These are phyloP conservation scores for Penicillium flavigenum DNA, from an alignment of 495 filamentous ascomycete species.

Conservation along the genomic window DNA sequence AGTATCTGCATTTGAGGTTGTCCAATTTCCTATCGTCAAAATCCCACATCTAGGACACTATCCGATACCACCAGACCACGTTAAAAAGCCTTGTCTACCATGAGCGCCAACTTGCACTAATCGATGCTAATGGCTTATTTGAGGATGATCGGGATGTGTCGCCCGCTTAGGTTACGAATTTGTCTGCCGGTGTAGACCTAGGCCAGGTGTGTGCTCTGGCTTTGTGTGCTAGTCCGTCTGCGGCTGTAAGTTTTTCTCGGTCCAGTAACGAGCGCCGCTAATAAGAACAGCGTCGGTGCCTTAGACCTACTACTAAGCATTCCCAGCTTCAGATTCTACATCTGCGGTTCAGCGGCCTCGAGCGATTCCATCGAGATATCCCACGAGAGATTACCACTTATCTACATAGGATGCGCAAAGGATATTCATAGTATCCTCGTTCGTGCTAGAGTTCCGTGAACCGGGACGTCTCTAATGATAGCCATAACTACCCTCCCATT, in stretches of 20 bases:
- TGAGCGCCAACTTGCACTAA: constrained; percentile 5
- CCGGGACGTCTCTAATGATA: neutral
- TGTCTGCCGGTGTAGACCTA: neutral
- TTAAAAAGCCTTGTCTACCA: constrained; percentile 15
- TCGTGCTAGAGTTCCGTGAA: neutral
- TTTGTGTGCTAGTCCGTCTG: constrained; percentile 2
- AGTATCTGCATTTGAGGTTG: constrained; percentile 7
- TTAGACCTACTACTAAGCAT: neutral
- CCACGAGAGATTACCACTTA: neutral
- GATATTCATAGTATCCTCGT: neutral
- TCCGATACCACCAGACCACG: constrained; percentile 5
- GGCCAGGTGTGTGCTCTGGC: constrained; percentile 7
- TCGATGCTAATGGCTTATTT: constrained; percentile 11
- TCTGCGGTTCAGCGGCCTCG: neutral
- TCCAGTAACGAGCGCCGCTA: neutral
- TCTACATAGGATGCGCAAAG: neutral
- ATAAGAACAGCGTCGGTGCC: neutral
- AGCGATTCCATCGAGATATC: constrained; percentile 6
- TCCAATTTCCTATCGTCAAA: constrained; percentile 6
- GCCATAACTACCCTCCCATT: neutral
- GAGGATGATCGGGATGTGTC: constrained; percentile 9
- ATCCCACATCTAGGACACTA: neutral
- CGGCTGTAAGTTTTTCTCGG: neutral
- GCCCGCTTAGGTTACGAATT: neutral
- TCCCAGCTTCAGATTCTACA: neutral